These are phyloP conservation scores for Lachancea dasiensis DNA, from an alignment of 805 yeast genomes.

Conservation along the genomic window DNA sequence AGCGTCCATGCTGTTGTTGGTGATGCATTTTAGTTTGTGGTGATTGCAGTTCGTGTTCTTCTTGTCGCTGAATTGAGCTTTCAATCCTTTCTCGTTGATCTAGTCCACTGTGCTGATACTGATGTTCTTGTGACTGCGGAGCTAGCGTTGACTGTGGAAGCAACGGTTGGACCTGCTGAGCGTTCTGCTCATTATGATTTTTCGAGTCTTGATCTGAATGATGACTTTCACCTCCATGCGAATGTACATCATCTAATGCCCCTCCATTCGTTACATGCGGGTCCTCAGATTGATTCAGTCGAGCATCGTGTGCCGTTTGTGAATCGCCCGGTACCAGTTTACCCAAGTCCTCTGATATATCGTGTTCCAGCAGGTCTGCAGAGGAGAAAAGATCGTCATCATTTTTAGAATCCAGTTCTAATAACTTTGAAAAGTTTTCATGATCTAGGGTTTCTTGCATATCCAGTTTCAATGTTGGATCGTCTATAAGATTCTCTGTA, in stretches of 20 bases:
- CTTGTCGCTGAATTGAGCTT: not conserved
- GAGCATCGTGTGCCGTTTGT: not conserved
- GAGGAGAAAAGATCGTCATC: conserved; percentile 26
- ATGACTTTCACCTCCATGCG: no score
- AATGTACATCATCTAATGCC: no score
- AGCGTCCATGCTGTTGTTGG: not conserved
- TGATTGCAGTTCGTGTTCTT: not conserved
- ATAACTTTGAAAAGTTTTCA: conserved; percentile 28
- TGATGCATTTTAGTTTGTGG: not conserved
- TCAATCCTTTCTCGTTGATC: not conserved
- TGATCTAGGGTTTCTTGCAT: conserved; percentile 23
- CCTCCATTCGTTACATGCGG: no score
- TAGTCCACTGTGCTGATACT: no score
- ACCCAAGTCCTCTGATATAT: conserved; percentile 12
- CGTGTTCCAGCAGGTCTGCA: conserved; percentile 18
- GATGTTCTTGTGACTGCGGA: no score
- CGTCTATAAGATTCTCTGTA: conserved; percentile 4
- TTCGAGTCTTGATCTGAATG: no score
- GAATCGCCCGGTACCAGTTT: conserved; percentile 1
- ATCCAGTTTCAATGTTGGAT: conserved; percentile 20
- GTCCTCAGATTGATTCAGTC: not conserved
- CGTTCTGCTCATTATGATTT: no score
- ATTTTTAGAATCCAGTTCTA: conserved; percentile 30
- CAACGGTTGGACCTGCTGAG: no score
- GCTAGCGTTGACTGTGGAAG: no score